A percentile compares a stretch with the other conserved stretches of the same genome.
phyloP scores from a whole-genome alignment of 108 stramenopile genomes.

The Craspedostauros australis region DNA sequence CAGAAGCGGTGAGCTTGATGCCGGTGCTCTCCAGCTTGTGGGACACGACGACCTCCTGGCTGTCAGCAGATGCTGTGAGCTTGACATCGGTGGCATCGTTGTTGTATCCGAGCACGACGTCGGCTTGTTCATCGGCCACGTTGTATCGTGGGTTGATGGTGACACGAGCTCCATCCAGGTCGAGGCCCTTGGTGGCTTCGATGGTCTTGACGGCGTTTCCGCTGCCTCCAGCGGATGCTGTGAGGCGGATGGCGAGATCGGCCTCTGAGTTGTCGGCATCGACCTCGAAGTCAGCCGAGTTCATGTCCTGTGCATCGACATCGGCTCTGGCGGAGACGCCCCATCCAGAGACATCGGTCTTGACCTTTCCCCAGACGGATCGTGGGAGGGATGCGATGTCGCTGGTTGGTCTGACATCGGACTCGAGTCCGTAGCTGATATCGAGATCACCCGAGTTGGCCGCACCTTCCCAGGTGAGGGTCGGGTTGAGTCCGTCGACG shows the following conservation, averaged over 20 bases:
- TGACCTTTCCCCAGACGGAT: slow-evolving; percentile 57
- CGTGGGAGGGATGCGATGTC: slow-evolving; percentile 70
- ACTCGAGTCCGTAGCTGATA: slow-evolving; percentile 52
- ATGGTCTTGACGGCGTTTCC: slow-evolving; percentile 37
- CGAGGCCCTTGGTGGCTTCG: slow-evolving; percentile 78
- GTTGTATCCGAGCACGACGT: slow-evolving; percentile 75
- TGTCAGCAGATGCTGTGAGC: slow-evolving; percentile 59
- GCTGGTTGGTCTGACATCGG: slow-evolving; percentile 47
- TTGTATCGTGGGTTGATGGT: slow-evolving; percentile 78
- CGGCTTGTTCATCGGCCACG: slow-evolving; percentile 42
- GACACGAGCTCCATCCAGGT: slow-evolving; percentile 65
- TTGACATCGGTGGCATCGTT: slow-evolving; percentile 60
- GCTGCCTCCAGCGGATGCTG: slow-evolving; percentile 36
- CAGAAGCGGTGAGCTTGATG: slow-evolving; percentile 51
- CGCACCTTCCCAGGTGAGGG: slow-evolving; percentile 44
- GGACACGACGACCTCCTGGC: slow-evolving; percentile 59
- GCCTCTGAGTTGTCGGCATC: slow-evolving; percentile 67
- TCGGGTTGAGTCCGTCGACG: slow-evolving; percentile 61
- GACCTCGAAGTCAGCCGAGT: slow-evolving; percentile 48
- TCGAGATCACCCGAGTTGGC: slow-evolving; percentile 20
- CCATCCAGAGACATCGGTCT: slow-evolving; percentile 41
- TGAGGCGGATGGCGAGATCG: slow-evolving; percentile 48
- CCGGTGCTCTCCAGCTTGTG: slow-evolving; percentile 50
- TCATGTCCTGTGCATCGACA: slow-evolving; percentile 42
- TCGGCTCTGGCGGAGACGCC: slow-evolving; percentile 55